phyloP scores from a whole-genome alignment of 139 green algal genomes.

The Chlamydomonas applanata region DNA sequence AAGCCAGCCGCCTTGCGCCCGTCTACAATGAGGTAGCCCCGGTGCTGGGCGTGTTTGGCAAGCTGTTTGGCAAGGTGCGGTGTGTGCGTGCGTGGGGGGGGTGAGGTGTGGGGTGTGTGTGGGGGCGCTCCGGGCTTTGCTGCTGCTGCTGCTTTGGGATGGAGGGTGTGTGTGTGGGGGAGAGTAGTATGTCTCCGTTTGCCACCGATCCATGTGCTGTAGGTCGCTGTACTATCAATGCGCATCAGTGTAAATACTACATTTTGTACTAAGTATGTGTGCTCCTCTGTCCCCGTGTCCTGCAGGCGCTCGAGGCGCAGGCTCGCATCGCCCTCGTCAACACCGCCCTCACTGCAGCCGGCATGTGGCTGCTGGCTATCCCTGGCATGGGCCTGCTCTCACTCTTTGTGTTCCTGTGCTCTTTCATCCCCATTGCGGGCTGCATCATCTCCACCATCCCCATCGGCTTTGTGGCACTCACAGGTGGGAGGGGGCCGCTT shows the following conservation, averaged over 20 bases:
- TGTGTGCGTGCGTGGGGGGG: too few relatives aligned
- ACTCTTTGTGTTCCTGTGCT: slow-evolving; percentile 92
- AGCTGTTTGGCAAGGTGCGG: slow-evolving; percentile 81
- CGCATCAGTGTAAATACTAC: too few relatives aligned
- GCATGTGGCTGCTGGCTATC: slow-evolving; percentile 84
- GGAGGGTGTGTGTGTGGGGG: too few relatives aligned
- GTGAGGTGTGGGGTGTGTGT: too few relatives aligned
- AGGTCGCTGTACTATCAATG: too few relatives aligned
- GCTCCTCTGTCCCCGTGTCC: too few relatives aligned
- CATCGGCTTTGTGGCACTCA: slow-evolving; percentile 72
- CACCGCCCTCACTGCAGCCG: slow-evolving; percentile 82
- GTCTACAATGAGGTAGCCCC: slow-evolving; percentile 91
- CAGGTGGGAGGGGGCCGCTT: slow-evolving; percentile 3
- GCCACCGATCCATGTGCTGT: too few relatives aligned
- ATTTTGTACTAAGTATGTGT: too few relatives aligned
- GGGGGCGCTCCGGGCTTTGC: too few relatives aligned
- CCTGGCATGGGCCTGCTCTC: slow-evolving; percentile 83
- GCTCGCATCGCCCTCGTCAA: slow-evolving; percentile 86
- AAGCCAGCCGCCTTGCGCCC: slow-evolving; percentile 56
- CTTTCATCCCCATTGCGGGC: slow-evolving; percentile 87
- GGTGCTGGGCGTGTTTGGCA: slow-evolving; percentile 74
- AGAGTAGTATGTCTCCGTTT: too few relatives aligned
- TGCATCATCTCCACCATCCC: slow-evolving; percentile 86
- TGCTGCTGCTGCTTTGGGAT: too few relatives aligned
- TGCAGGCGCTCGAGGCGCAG: slow-evolving; percentile 80